Percentiles rank a stretch among this genome's conserved stretches.
phyloP scores from a whole-genome alignment of 2,329 filamentous ascomycete species.

The Nannizziopsis arthrosporioides region DNA sequence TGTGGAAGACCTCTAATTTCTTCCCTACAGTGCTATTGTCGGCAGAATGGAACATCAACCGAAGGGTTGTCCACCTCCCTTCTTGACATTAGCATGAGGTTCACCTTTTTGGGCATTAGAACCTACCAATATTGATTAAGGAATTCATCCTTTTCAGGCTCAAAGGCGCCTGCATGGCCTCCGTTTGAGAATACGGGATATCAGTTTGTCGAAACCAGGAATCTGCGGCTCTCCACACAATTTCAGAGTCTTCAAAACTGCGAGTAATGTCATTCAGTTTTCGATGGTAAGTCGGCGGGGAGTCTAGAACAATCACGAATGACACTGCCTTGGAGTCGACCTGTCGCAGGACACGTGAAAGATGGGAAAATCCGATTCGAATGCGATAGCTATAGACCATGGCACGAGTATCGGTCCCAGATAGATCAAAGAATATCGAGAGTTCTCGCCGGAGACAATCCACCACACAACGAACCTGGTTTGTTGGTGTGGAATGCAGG shows the following conservation, averaged over 20 bases:
- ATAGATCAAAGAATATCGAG: conserved; percentile 35
- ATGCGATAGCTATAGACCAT: conserved; percentile 29
- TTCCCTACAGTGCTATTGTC: conserved; percentile 18
- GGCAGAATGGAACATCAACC: conserved; percentile 36
- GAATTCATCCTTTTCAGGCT: conserved; percentile 40
- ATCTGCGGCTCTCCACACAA: conserved; percentile 45
- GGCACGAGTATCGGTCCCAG: conserved; percentile 17
- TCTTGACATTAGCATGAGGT: conserved; percentile 6
- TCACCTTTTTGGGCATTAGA: background rate
- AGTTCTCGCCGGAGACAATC: conserved; percentile 37
- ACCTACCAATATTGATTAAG: conserved; percentile 49
- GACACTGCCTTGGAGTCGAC: conserved; percentile 17
- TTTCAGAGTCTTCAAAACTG: conserved; percentile 34
- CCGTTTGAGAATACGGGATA: conserved; percentile 39
- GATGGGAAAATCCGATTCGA: conserved; percentile 35
- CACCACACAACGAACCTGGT: conserved; percentile 28
- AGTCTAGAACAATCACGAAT: conserved; percentile 32
- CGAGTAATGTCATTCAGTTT: conserved; percentile 24
- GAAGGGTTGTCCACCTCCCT: conserved; percentile 53
- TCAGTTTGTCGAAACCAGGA: conserved; percentile 55
- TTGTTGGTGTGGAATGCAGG: conserved; percentile 19
- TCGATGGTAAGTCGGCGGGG: conserved; percentile 37
- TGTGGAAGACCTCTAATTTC: conserved; percentile 36
- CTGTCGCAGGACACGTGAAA: conserved; percentile 31
- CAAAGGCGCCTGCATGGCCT: conserved; percentile 28